These are phyloP conservation scores for Fraxinus velutina DNA, from an alignment of 305 asterid species.

Conservation along the genomic window DNA sequence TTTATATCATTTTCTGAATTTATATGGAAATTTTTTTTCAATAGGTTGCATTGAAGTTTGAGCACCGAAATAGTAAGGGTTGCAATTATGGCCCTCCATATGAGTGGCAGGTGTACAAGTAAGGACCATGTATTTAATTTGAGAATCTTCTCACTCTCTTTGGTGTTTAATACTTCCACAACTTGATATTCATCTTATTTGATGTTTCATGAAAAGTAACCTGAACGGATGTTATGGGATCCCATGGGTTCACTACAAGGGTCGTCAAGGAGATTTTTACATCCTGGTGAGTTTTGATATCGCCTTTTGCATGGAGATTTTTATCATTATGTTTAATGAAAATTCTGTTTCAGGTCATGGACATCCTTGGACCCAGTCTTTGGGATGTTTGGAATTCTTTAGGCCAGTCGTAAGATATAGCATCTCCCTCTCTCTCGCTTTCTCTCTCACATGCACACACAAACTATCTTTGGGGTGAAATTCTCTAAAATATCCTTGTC, in stretches of 20 bases:
- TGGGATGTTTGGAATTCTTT: constrained; percentile 99
- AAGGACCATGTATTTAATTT: constrained; percentile 38
- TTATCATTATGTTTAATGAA: constrained; percentile 18
- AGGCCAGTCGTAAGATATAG: constrained; percentile 87
- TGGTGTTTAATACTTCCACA: constrained; percentile 12
- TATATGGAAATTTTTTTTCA: constrained; percentile 5
- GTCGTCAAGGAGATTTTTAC: constrained; percentile 96
- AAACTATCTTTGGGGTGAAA: background rate
- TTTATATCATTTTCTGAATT: constrained; percentile 17
- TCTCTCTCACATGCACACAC: background rate
- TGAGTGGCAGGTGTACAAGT: constrained; percentile 99
- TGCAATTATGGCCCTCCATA: constrained; percentile 99
- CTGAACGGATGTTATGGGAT: constrained; percentile 92
- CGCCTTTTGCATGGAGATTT: constrained; percentile 3
- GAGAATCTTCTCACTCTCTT: constrained; percentile 16
- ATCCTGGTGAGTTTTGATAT: constrained; percentile 61
- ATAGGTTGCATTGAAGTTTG: constrained; percentile 94
- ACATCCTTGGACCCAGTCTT: constrained; percentile 99
- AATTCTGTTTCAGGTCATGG: constrained; percentile 78
- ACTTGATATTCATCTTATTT: constrained; percentile 14
- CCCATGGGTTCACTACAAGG: constrained; percentile 97
- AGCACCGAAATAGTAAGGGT: constrained; percentile 96
- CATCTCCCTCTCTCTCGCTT: constrained; percentile 24
- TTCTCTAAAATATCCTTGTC: background rate
- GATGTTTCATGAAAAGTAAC: constrained; percentile 52